Evolutionary conservation across 768 basidiomycete species (phyloP), one percentile per base, ranked within the genome.

Genomic region (Crepidotus variabilis): DNA sequence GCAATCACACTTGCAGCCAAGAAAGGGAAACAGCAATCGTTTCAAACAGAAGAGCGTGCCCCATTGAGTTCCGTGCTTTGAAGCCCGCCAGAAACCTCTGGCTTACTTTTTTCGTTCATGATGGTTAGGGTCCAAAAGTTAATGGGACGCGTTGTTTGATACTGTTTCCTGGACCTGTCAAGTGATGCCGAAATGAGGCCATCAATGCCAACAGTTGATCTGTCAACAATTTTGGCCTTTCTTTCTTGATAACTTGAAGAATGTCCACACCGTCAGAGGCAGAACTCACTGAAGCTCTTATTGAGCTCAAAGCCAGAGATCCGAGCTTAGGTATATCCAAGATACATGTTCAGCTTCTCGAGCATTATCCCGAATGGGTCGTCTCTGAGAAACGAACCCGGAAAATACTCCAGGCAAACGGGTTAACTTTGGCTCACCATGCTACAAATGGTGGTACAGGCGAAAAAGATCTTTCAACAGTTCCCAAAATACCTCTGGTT

Each of bases 311-410:
- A 61, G 67, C 69, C 14, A 72, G 74, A 45, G 75, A 91, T 48
- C 86, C 90, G 0, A 69, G 76, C 0, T 75, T 90, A 18, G 93
- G 92, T 2, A 83, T 90, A 43, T 65, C 77, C 16, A 94, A 92
- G 71, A 75, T 92, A 2, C 87, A 90, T 54, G 73, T 79, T 1
- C 75, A 83, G 6, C 71, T 94, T 8, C 78, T 87, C 11, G 68
- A 76, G 11, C 71, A 74, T 9, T 72, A 89, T 61, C 81, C 88
- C 2, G 75, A 79, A 21, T 94, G 91, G 90, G 68, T 78, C 0
- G 89, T 94, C 60, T 90, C 90, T 67, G 93, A 94, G 69, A 94
- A 92, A 65, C 81, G 93, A 21, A 79, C 87, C 3, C 74, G 85
- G 48, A 93, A 90, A 68, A 72, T 89, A 49, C 71, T 94, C 1